Evolutionary conservation across 78 protist genomes (phyloP).

Genomic region (Cavenderia fasciculata): DNA sequence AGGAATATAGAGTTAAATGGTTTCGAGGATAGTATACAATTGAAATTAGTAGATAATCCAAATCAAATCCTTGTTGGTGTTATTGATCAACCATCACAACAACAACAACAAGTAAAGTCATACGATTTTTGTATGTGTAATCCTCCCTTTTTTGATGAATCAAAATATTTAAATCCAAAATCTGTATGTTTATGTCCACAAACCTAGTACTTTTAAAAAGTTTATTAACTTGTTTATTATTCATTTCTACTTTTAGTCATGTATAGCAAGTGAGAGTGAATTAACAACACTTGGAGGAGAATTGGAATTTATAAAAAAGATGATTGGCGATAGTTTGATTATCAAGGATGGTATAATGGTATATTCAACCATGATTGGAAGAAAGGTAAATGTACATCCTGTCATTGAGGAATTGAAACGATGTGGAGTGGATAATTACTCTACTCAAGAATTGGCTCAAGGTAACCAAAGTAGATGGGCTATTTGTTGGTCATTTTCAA

Average conservation of each 20-base stretch:
- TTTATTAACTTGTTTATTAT: too few relatives aligned
- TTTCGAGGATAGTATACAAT: not conserved
- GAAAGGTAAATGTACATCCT: not conserved
- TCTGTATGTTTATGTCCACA: too few relatives aligned
- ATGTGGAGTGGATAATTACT: not conserved
- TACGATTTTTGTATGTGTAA: constrained; percentile 54
- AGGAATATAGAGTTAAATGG: constrained; percentile 30
- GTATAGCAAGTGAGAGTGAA: constrained; percentile 32
- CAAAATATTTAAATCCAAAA: constrained; percentile 21
- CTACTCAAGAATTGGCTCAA: constrained; percentile 49
- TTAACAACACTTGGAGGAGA: constrained; percentile 52
- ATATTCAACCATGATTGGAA: constrained; percentile 55
- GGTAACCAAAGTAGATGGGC: constrained; percentile 74
- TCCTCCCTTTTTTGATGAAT: constrained; percentile 39
- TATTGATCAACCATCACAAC: not conserved
- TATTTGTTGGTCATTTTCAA: constrained; percentile 34
- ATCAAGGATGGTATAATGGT: not conserved
- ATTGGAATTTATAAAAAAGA: constrained; percentile 16
- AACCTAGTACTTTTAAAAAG: too few relatives aligned
- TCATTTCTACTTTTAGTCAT: not conserved
- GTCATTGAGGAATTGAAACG: not conserved
- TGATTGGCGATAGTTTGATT: constrained; percentile 18
- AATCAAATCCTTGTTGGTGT: not conserved
- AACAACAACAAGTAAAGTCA: not conserved
- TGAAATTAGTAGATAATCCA: not conserved